phyloP scores from a whole-genome alignment of 2,329 filamentous ascomycete species.

The Cadophora luteo-olivacea region DNA sequence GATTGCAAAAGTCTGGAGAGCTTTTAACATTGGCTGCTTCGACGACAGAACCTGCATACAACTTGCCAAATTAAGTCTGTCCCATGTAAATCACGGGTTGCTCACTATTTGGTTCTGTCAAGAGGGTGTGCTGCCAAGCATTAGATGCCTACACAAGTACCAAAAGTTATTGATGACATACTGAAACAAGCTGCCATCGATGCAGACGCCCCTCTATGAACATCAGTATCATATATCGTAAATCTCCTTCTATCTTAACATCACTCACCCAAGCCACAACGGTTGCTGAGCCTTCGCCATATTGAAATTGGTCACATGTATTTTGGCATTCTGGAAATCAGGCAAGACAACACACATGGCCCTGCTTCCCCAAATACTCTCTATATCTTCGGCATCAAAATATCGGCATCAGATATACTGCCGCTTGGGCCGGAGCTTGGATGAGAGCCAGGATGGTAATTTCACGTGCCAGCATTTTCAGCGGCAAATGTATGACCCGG shows the following conservation, averaged over 20 bases:
- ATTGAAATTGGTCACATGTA: neutral
- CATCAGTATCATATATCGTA: conserved; percentile 15
- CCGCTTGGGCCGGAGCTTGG: neutral
- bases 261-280: conserved; percentile 51
- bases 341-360: neutral
- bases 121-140: conserved; percentile 49
- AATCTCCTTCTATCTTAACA: neutral
- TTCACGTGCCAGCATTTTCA: neutral
- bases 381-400: neutral
- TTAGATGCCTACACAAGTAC: neutral
- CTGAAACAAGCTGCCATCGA: conserved; percentile 55
- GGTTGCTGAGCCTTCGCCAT: conserved; percentile 48
- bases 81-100: conserved; percentile 15
- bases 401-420: conserved; percentile 14
- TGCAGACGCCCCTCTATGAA: conserved; percentile 50
- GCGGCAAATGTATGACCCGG: conserved; percentile 2
- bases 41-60: conserved; percentile 54
- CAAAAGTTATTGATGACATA: conserved; percentile 37
- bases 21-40: conserved; percentile 49
- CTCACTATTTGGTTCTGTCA: conserved; percentile 54
- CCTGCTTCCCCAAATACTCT: neutral
- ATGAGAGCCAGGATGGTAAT: neutral
- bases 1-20: conserved; percentile 48
- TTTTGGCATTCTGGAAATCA: neutral
- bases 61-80: conserved; percentile 34